Base-by-base conservation (phyloP, 2,329 filamentous ascomycete species). In the Ophiostoma ips region DNA sequence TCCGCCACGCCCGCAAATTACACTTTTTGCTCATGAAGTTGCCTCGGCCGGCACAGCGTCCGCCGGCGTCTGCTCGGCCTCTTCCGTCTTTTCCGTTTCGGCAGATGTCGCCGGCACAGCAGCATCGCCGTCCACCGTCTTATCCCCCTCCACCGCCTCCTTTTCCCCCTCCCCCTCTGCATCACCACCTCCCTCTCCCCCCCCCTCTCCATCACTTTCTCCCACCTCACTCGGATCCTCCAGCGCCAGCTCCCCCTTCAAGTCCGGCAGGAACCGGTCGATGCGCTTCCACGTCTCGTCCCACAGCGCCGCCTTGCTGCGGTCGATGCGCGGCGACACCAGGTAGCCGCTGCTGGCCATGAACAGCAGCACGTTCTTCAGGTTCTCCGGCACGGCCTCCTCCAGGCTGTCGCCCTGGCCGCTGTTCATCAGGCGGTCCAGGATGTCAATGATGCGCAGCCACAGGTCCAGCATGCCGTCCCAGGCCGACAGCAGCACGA, bases 371-470 rank as follows among this genome's bases (percentile, higher is more conserved):
- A 96, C 88, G 57, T 98, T 98, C 68, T 98, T 98, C 52, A 98
- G 70, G 56, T 87, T 92, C 66, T 98, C 92, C 1, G 87, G 85
- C 2, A 96, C 88, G 12, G 92, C 90, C 70, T 98, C 92, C 66
- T 94, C 88, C 62, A 94, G 68, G 59, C 83, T 90, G 60, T 94
- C 88, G 21, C 87, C 87, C 64, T 95, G 88, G 0, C 90, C 90
- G 60, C 86, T 92, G 61, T 95, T 95, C 81, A 95, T 94, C 56
- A 98, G 74, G 21, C 92, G 81, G 64, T 98, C 92, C 78, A 98
- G 88, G 49, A 95, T 86, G 58, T 89, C 87, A 56, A 96, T 77
- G 50, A 96, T 94, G 64, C 83, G 83, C 43, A 92, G 69, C 92
- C 92, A 98, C 11, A 96, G 73, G 61, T 92, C 86, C 36, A 94